Evolutionary conservation across 495 filamentous ascomycete species (phyloP), one percentile per base, ranked within the genome.

Genomic region (Podospora comata): DNA sequence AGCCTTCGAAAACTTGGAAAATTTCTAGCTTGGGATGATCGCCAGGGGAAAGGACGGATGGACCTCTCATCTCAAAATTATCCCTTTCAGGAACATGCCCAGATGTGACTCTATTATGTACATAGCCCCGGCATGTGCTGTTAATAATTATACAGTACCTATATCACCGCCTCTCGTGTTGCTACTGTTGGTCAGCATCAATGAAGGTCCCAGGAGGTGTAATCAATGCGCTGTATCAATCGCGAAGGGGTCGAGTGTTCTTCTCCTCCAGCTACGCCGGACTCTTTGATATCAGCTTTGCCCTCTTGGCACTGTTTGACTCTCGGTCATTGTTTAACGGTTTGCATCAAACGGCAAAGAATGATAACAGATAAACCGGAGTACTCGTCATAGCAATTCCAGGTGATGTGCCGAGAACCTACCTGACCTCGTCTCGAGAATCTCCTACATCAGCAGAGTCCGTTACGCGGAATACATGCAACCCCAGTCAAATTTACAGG

Each of bases 11-110:
- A 63, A 39, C 30, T 63, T 48, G 28, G 28, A 63, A 63, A 44
- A 63, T 63, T 63, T 63, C 61, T 63, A 63, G 61, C 61, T 63
- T 48, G 18, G 18, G 23, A 27, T 32, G 23, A 27, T 61, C 59
- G 19, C 26, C 30, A 18, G 59, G 30, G 26, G 23, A 26, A 16
- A 23, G 23, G 23, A 23, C 23, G 23, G 23, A 23, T 23, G 20
- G 23, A 19, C 5, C 11, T 32, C 27, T 62, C 60, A 27, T 62
- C 27, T 19, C 7, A 62, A 32, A 23, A 20, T 23, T 59, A 20
- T 20, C 7, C 26, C 18, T 3, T 20, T 26, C 19, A 9, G 1
- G 13, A 9, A 6, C 23, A 23, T 23, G 23, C 1, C 23, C 23
- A 59, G 16, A 59, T 59, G 19, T 20, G 26, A 23, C 56, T 59